Evolutionary conservation across 768 basidiomycete species (phyloP), one percentile per base, ranked within the genome.

Genomic region (Podaxis mareebaensis): DNA sequence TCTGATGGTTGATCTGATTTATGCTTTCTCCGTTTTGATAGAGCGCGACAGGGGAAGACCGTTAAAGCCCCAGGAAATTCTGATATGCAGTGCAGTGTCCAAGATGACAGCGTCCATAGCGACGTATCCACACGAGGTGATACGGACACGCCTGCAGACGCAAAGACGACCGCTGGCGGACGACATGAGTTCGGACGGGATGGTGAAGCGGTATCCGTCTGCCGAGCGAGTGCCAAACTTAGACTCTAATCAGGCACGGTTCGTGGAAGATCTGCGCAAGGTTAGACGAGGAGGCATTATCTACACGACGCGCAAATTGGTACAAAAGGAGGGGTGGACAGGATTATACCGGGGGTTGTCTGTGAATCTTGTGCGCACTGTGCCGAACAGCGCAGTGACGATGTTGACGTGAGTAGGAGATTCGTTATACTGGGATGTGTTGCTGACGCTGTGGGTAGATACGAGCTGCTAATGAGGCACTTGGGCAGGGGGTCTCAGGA

Each of bases 41-140:
- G 84, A 83, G 67, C 73, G 75, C 46, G 78, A 83, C 64, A 77
- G 82, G 17, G 75, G 79, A 17, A 72, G 73, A 51, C 85, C 81
- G 2, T 74, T 95, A 11, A 75, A 85, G 1, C 83, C 85, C 12
- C 74, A 79, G 53, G 79, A 86, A 22, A 96, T 99, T 67, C 87
- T 99, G 15, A 74, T 89, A 20, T 99, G 95, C 79, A 96, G 94
- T 17, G 93, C 92, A n/a, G 77, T 87, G 28, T 91, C 95, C 22
- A 99, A 99, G 74, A 97, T 98, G 92, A 89, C 92, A 1, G 97
- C 97, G 7, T 95, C 95, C 17, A 78, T 98, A 20, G 92, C 90
- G 40, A 99, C 97, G 38, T 99, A 99, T 74, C 97, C 97, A 1
- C 97, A 99, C 76, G 97, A 99, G 75, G 97, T 99, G 49, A 83